These are phyloP conservation scores for Pezicula neosporulosa DNA, from an alignment of 2,329 filamentous ascomycete genomes.

Conservation along the genomic window DNA sequence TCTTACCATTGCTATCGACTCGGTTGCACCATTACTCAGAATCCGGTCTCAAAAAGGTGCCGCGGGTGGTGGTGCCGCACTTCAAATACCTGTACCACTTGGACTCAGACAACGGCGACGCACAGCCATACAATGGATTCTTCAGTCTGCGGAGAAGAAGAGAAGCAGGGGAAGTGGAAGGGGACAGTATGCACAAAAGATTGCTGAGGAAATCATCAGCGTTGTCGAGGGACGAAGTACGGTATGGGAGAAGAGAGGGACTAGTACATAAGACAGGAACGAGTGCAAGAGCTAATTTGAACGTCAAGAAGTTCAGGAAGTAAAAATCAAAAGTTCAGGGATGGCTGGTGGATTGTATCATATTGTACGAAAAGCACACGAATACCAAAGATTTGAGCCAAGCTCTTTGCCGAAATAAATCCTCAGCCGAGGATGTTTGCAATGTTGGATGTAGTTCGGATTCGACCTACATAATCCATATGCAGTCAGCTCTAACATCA, in stretches of 20 bases:
- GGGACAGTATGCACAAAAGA: conserved; percentile 68
- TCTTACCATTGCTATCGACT: conserved; percentile 87
- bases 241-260: conserved; percentile 79
- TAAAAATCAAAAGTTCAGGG: not conserved
- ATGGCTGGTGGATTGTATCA: not conserved
- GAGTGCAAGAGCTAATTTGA: conserved; percentile 70
- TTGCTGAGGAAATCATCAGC: conserved; percentile 82
- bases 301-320: conserved; percentile 33
- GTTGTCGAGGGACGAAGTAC: conserved; percentile 82
- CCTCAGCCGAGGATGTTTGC: no score
- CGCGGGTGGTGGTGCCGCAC: conserved; percentile 79
- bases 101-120: conserved; percentile 71
- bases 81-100: conserved; percentile 81
- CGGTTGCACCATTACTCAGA: conserved; percentile 82
- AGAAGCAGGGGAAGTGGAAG: conserved; percentile 68
- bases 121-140: conserved; percentile 82
- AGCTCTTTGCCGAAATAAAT: no score
- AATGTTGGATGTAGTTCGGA: no score
- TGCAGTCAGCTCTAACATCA: no score
- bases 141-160: conserved; percentile 78
- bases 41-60: conserved; percentile 73
- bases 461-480: no score
- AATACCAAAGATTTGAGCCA: no score
- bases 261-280: conserved; percentile 79
- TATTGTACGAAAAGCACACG: conserved; percentile 1